Evolutionary conservation across 2,329 filamentous ascomycete genomes (phyloP).

Genomic region (Thelonectria discophora): DNA sequence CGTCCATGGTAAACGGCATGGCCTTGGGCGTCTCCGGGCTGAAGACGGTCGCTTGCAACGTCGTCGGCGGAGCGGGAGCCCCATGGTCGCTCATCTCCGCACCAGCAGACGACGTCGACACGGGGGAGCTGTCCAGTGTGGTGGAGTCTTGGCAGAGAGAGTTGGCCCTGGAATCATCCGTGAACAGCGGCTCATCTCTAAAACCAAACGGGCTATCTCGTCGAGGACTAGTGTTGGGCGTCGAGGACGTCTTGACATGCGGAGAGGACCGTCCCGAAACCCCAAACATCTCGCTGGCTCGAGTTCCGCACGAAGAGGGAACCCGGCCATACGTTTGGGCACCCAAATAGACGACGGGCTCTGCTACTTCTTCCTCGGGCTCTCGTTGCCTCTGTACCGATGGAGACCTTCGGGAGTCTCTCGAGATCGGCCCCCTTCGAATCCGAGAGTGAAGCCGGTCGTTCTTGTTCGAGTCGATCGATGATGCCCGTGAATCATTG

Average conservation of each 20-base stretch:
- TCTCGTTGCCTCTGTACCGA: conserved; percentile 7
- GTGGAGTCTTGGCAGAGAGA: not conserved
- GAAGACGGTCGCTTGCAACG: conserved; percentile 29
- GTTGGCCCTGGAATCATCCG: not conserved
- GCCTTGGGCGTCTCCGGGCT: conserved; percentile 45
- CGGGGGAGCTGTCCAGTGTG: not conserved
- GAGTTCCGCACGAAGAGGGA: not conserved
- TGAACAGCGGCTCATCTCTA: not conserved
- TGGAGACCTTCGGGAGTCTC: conserved; percentile 5
- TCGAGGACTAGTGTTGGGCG: not conserved
- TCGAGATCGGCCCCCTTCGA: not conserved
- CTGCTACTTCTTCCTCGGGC: not conserved
- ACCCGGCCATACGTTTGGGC: not conserved
- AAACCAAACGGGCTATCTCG: not conserved
- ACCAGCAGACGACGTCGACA: not conserved
- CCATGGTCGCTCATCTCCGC: conserved; percentile 13
- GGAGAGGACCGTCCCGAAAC: not conserved
- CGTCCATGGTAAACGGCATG: conserved; percentile 32
- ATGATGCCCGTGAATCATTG: conserved; percentile 17
- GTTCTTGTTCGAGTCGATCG: conserved; percentile 27
- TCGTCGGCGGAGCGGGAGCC: conserved; percentile 23
- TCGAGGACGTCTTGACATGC: not conserved
- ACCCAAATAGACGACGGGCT: not conserved
- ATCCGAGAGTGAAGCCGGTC: conserved; percentile 22
- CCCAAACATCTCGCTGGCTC: not conserved